Evolutionary conservation across 495 filamentous ascomycete species (phyloP).

Genomic region (Letharia columbiana): DNA sequence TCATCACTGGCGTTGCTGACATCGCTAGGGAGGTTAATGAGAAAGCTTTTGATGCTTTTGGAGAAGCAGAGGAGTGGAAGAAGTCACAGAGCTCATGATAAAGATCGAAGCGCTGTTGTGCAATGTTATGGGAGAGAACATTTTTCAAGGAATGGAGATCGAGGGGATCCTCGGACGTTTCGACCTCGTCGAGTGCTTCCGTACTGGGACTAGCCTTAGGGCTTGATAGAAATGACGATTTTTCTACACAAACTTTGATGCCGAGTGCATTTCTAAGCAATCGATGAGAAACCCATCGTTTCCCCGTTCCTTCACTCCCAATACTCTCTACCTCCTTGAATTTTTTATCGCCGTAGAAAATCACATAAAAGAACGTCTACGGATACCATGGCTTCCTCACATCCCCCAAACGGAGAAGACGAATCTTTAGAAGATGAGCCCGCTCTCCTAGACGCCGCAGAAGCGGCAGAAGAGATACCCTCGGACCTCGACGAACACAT

Average conservation of each 20-base stretch:
- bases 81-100: not conserved
- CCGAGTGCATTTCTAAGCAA: constrained; percentile 16
- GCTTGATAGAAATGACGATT: constrained; percentile 11
- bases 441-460: constrained; percentile 56
- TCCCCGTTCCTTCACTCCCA: not conserved
- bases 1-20: constrained; percentile 4
- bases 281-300: not conserved
- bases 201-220: constrained; percentile 1
- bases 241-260: not conserved
- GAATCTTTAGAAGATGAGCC: constrained; percentile 44
- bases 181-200: not conserved
- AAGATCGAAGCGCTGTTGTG: not conserved
- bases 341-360: not conserved
- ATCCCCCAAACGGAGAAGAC: constrained; percentile 39
- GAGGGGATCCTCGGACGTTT: no score
- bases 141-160: no score
- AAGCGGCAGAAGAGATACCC: constrained; percentile 61
- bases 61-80: not conserved
- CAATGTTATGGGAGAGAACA: not conserved
- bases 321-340: not conserved
- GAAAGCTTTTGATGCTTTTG: constrained; percentile 2
- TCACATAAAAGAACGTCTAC: not conserved
- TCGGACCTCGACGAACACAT: constrained; percentile 55
- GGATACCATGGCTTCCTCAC: constrained; percentile 36
- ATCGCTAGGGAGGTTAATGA: constrained; percentile 6